Percentiles rank a stretch among this genome's conserved stretches.
These are phyloP conservation scores for Saccharomyces kudriavzevii DNA, from an alignment of 805 yeast species.

Conservation along the genomic window DNA sequence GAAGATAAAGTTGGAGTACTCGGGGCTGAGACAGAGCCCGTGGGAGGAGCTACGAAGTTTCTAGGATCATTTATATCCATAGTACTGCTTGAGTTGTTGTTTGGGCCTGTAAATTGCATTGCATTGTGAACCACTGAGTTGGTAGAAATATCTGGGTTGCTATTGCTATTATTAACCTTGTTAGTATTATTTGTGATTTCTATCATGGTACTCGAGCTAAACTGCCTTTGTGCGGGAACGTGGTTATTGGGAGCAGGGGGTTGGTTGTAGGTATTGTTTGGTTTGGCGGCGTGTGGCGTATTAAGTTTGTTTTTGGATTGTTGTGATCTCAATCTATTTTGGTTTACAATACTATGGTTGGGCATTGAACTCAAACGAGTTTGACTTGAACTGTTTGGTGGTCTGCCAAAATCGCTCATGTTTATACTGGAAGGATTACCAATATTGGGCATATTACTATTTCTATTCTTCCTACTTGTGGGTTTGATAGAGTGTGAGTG, in stretches of 20 bases:
- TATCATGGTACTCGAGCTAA: slow-evolving; percentile 17
- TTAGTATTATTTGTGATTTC: slow-evolving; percentile 5
- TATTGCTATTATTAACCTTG: not conserved
- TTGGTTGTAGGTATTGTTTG: slow-evolving; percentile 3
- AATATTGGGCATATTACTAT: slow-evolving; percentile 27
- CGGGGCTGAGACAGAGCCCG: slow-evolving; percentile 7
- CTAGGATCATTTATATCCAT: slow-evolving; percentile 1
- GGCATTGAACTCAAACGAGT: slow-evolving; percentile 24
- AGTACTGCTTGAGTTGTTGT: slow-evolving; percentile 2
- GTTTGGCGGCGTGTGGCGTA: slow-evolving; percentile 7
- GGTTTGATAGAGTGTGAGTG: slow-evolving; percentile 25
- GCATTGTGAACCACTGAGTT: slow-evolving; percentile 20
- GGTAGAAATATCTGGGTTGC: slow-evolving; percentile 17
- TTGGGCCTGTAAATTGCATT: slow-evolving; percentile 2
- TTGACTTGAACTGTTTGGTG: slow-evolving; percentile 12
- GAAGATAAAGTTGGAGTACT: slow-evolving; percentile 8
- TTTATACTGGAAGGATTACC: slow-evolving; percentile 26
- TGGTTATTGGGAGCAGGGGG: not conserved
- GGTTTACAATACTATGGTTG: slow-evolving; percentile 14
- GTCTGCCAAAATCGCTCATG: slow-evolving; percentile 11
- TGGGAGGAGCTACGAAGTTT: not conserved
- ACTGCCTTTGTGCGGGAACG: slow-evolving; percentile 17
- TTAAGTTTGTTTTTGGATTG: slow-evolving; percentile 4
- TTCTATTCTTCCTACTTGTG: slow-evolving; percentile 32
- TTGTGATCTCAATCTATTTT: slow-evolving; percentile 13